phyloP scores from a whole-genome alignment of 2,329 filamentous ascomycete species.

The Triangularia setosa region DNA sequence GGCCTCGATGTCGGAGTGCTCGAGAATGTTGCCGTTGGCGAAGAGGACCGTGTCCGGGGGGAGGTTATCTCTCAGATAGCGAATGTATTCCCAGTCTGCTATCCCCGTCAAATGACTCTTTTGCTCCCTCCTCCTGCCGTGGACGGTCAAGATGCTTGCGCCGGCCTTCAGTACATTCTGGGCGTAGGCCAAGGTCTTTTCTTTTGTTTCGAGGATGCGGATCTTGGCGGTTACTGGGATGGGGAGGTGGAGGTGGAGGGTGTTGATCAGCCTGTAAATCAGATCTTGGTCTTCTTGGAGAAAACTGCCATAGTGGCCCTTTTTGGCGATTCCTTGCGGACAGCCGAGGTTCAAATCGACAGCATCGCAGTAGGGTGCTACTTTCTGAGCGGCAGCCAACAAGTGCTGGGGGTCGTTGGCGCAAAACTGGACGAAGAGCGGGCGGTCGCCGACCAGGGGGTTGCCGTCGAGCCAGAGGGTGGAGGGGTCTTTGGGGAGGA shows the following conservation, averaged over 20 bases:
- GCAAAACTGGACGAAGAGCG: constrained; percentile 95
- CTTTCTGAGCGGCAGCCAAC: constrained; percentile 71
- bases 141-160: constrained; percentile 89
- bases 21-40: constrained; percentile 91
- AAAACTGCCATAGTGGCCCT: constrained; percentile 90
- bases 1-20: constrained; percentile 68
- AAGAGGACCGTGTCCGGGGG: constrained; percentile 89
- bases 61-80: constrained; percentile 76
- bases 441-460: constrained; percentile 68
- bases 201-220: constrained; percentile 77
- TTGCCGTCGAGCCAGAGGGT: constrained; percentile 77
- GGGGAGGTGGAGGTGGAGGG: constrained; percentile 70
- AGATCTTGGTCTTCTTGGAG: constrained; percentile 88
- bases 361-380: constrained; percentile 86
- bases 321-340: constrained; percentile 89
- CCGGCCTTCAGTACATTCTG: constrained; percentile 81
- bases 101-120: constrained; percentile 94
- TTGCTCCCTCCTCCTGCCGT: constrained; percentile 83
- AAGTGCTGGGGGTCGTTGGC: constrained; percentile 80
- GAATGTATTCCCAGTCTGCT: constrained; percentile 85
- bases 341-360: constrained; percentile 95
- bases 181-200: constrained; percentile 85
- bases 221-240: constrained; percentile 95
- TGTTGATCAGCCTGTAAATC: constrained; percentile 78
- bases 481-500: constrained; percentile 32